Evolutionary conservation across 805 yeast genomes (phyloP).

Genomic region (Candida tibetensis): DNA sequence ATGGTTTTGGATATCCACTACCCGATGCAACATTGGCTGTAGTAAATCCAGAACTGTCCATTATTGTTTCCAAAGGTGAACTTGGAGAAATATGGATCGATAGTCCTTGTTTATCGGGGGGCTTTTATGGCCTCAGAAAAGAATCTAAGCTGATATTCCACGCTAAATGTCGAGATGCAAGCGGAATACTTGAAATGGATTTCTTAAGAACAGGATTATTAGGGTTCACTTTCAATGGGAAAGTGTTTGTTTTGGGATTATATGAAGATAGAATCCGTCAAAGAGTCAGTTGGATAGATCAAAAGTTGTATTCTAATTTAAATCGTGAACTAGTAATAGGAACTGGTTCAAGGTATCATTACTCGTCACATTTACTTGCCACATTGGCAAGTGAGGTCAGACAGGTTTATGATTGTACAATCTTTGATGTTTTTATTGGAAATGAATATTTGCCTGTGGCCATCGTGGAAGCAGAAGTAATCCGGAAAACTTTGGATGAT

Average conservation of each 20-base stretch:
- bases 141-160: constrained; percentile 75
- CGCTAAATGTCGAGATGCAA: constrained; percentile 72
- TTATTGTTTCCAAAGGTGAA: constrained; percentile 68
- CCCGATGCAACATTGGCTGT: constrained; percentile 93
- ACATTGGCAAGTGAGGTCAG: constrained; percentile 80
- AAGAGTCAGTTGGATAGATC: constrained; percentile 63
- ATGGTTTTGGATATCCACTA: constrained; percentile 90
- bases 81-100: constrained; percentile 99
- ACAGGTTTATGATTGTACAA: constrained; percentile 83
- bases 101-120: constrained; percentile 86
- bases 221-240: constrained; percentile 86
- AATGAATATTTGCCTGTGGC: constrained; percentile 83
- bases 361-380: constrained; percentile 81
- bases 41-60: constrained; percentile 88
- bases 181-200: constrained; percentile 68
- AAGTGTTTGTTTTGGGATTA: constrained; percentile 81
- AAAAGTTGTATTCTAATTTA: constrained; percentile 31
- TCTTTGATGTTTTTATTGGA: constrained; percentile 78
- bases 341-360: constrained; percentile 60
- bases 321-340: constrained; percentile 33
- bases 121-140: constrained; percentile 70
- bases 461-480: constrained; percentile 68
- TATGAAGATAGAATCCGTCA: constrained; percentile 91
- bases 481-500: constrained; percentile 35
- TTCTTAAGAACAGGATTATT: constrained; percentile 87